These are phyloP conservation scores for Phaeotremella fagi DNA, from an alignment of 768 basidiomycete genomes.

Conservation along the genomic window DNA sequence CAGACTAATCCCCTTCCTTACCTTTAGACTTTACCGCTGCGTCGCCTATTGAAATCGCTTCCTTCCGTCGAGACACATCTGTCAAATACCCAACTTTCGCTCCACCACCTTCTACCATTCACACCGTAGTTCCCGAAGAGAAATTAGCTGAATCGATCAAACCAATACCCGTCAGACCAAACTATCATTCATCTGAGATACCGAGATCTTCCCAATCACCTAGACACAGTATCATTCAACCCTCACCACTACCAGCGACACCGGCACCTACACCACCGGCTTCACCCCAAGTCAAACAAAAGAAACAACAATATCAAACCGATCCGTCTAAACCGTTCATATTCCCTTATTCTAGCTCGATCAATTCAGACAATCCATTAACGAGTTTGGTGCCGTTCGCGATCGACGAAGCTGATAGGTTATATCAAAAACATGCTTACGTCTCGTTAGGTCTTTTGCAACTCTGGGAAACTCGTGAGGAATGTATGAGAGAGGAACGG, in stretches of 20 bases:
- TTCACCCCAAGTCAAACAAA: slow-evolving; percentile 64
- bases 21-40: slow-evolving; percentile 78
- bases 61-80: slow-evolving; percentile 82
- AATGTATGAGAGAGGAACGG: slow-evolving; percentile 89
- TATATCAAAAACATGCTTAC: slow-evolving; percentile 87
- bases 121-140: slow-evolving; percentile 43
- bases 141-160: slow-evolving; percentile 85
- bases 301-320: slow-evolving; percentile 98
- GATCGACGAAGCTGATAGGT: slow-evolving; percentile 87
- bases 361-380: slow-evolving; percentile 56
- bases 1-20: background rate
- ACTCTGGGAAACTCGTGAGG: slow-evolving; percentile 93
- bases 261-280: slow-evolving; percentile 82
- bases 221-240: slow-evolving; percentile 2
- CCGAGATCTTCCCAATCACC: slow-evolving; percentile 8
- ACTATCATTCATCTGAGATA: slow-evolving; percentile 67
- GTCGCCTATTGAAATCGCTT: slow-evolving; percentile 81
- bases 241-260: slow-evolving; percentile 59
- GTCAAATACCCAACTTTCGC: slow-evolving; percentile 96
- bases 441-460: slow-evolving; percentile 81
- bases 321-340: slow-evolving; percentile 90
- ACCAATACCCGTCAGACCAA: slow-evolving; percentile 88
- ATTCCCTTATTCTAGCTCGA: slow-evolving; percentile 80
- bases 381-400: slow-evolving; percentile 82
- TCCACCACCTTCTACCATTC: slow-evolving; percentile 49